Percentiles rank a stretch among this genome's conserved stretches.
Evolutionary conservation across 306 rosid species (phyloP).

Genomic region (Quercus dentata): DNA sequence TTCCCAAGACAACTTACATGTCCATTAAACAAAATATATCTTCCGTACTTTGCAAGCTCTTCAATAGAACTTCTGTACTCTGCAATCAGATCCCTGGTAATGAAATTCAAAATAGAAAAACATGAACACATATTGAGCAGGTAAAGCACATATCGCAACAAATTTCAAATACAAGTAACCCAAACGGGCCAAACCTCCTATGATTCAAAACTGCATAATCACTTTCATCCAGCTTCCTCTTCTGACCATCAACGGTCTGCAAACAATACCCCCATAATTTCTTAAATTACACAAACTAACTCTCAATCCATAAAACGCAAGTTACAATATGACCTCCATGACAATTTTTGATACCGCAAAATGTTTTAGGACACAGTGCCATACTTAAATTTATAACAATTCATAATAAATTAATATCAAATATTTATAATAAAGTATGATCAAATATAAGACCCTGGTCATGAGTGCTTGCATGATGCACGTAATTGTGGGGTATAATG

Average conservation of each 20-base stretch:
- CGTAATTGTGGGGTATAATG: too few relatives aligned
- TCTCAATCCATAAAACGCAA: conserved; percentile 11
- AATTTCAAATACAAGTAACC: not conserved
- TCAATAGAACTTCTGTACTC: too few relatives aligned
- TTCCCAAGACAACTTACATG: not conserved
- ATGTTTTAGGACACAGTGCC: not conserved
- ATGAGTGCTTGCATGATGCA: too few relatives aligned
- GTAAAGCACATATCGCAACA: conserved; percentile 1
- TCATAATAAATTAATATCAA: too few relatives aligned
- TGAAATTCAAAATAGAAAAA: not conserved
- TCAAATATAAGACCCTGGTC: too few relatives aligned
- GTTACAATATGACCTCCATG: not conserved
- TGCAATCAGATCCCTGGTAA: conserved; percentile 49
- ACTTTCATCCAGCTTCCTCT: conserved; percentile 75
- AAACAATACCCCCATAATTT: conserved; percentile 29
- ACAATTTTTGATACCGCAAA: not conserved
- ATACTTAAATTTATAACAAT: not conserved
- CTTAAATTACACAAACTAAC: not conserved
- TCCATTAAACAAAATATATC: not conserved
- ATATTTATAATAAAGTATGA: too few relatives aligned
- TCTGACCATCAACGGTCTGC: conserved; percentile 96
- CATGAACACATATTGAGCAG: conserved; percentile 7
- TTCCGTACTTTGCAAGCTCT: too few relatives aligned
- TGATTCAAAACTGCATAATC: conserved; percentile 61
- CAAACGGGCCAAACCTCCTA: conserved; percentile 44